phyloP scores from a whole-genome alignment of 495 filamentous ascomycete genomes.

The Penicillium desertorum region DNA sequence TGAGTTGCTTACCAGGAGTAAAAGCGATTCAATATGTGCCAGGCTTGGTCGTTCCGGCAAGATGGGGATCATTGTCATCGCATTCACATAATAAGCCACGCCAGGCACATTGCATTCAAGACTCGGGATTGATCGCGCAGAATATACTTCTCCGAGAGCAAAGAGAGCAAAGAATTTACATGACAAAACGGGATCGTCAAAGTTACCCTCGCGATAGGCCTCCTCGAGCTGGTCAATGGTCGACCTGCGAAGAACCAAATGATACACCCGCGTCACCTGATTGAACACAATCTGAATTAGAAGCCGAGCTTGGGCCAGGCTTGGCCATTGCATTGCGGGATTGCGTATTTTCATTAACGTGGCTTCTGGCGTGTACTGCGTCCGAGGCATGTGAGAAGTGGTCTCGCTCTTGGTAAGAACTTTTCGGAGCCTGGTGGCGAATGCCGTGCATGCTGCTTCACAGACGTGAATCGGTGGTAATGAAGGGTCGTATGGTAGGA shows the following conservation, averaged over 20 bases:
- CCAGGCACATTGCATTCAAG: slow-evolving; percentile 29
- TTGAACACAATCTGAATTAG: slow-evolving; percentile 29
- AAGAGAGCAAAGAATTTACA: slow-evolving; percentile 37
- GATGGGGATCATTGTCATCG: slow-evolving; percentile 33
- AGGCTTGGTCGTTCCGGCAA: slow-evolving; percentile 31
- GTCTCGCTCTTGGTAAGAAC: slow-evolving; percentile 24
- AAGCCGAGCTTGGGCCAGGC: slow-evolving; percentile 25
- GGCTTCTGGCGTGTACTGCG: slow-evolving; percentile 29
- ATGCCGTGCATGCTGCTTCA: slow-evolving; percentile 39
- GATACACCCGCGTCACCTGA: slow-evolving; percentile 32
- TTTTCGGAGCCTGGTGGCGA: slow-evolving; percentile 36
- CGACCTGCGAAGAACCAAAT: slow-evolving; percentile 29
- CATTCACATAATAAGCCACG: slow-evolving; percentile 32
- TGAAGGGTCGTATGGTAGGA: slow-evolving; percentile 32
- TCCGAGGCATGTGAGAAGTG: slow-evolving; percentile 29
- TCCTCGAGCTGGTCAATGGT: slow-evolving; percentile 29
- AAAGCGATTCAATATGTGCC: slow-evolving; percentile 27
- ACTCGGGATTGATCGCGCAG: slow-evolving; percentile 14
- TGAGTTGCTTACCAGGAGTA: slow-evolving; percentile 25
- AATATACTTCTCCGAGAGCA: slow-evolving; percentile 36
- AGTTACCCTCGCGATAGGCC: slow-evolving; percentile 17
- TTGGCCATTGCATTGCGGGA: slow-evolving; percentile 26
- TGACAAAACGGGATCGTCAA: slow-evolving; percentile 26
- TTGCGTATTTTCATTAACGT: slow-evolving; percentile 20
- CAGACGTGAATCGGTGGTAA: slow-evolving; percentile 34